Percentiles rank a stretch among this genome's conserved stretches.
phyloP scores from a whole-genome alignment of 139 green algal genomes.

The Chlamydomonas asymmetrica region DNA sequence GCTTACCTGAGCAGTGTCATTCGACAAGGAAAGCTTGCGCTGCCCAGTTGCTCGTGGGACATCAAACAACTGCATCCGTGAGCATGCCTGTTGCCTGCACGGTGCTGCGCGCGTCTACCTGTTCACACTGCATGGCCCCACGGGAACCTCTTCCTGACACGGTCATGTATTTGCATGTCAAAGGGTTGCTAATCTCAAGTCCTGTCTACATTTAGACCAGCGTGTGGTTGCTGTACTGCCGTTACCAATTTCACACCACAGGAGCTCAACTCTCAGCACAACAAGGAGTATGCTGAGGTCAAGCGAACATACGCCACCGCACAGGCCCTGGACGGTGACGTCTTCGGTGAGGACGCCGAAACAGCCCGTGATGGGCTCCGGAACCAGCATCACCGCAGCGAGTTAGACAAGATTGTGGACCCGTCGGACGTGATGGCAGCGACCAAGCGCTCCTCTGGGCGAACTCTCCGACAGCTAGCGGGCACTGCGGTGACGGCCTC shows the following conservation, averaged over 20 bases:
- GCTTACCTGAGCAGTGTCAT: background rate
- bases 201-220: too few relatives aligned
- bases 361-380: background rate
- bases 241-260: too few relatives aligned
- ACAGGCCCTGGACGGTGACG: background rate
- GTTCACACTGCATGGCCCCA: too few relatives aligned
- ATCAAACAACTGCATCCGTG: background rate
- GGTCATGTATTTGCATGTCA: too few relatives aligned
- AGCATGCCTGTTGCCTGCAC: too few relatives aligned
- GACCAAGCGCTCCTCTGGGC: conserved; percentile 31
- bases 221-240: too few relatives aligned
- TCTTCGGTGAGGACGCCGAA: background rate
- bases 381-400: background rate
- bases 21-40: background rate
- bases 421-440: conserved; percentile 36
- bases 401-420: conserved; percentile 17
- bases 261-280: conserved; percentile 9
- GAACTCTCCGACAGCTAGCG: conserved; percentile 34
- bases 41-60: background rate
- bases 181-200: too few relatives aligned
- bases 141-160: too few relatives aligned
- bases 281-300: conserved; percentile 2
- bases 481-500: background rate
- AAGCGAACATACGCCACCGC: background rate
- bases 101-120: too few relatives aligned